Percentiles rank a stretch among this genome's conserved stretches.
Conservation (phyloP, 2,329 filamentous ascomycete genomes). For the Penicillium occitanis region DNA sequence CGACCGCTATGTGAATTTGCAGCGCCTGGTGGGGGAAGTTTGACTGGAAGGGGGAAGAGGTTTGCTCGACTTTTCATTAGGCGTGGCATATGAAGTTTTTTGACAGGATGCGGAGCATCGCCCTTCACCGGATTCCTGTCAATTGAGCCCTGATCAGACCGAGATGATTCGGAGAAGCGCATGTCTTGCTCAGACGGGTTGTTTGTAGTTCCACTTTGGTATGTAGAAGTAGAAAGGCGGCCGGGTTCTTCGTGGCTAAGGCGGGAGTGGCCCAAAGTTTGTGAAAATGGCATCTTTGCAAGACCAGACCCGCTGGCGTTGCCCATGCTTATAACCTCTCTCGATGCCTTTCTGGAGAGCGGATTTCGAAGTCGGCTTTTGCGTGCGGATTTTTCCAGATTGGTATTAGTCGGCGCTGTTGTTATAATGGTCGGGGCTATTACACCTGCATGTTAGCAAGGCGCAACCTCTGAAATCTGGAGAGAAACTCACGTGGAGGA, state of each 20-base stretch:
- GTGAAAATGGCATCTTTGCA: conserved; percentile 9
- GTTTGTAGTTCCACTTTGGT: conserved; percentile 51
- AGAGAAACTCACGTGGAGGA: conserved; percentile 37
- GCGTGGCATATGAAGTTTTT: conserved; percentile 74
- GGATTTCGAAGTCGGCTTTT: conserved; percentile 43
- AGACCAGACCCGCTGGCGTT: conserved; percentile 22
- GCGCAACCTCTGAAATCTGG: neutral
- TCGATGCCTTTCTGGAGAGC: conserved; percentile 35
- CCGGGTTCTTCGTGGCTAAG: conserved; percentile 64
- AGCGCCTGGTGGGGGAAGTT: conserved; percentile 53
- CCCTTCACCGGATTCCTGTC: conserved; percentile 59
- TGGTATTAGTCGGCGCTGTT: conserved; percentile 75
- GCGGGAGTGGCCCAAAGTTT: conserved; percentile 33
- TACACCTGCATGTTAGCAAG: conserved; percentile 12
- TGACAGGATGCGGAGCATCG: conserved; percentile 63
- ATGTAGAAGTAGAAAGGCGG: conserved; percentile 50
- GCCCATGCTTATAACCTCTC: conserved; percentile 31
- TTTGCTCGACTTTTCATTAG: conserved; percentile 73
- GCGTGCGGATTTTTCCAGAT: conserved; percentile 50
- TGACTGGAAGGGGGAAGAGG: conserved; percentile 86
- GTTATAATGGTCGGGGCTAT: conserved; percentile 74
- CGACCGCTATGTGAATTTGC: conserved; percentile 29
- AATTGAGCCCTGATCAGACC: conserved; percentile 79
- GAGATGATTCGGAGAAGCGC: conserved; percentile 79
- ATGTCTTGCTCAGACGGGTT: conserved; percentile 63